These are phyloP conservation scores for Margaritispora aquatica DNA, from an alignment of 495 filamentous ascomycete genomes.

Conservation along the genomic window DNA sequence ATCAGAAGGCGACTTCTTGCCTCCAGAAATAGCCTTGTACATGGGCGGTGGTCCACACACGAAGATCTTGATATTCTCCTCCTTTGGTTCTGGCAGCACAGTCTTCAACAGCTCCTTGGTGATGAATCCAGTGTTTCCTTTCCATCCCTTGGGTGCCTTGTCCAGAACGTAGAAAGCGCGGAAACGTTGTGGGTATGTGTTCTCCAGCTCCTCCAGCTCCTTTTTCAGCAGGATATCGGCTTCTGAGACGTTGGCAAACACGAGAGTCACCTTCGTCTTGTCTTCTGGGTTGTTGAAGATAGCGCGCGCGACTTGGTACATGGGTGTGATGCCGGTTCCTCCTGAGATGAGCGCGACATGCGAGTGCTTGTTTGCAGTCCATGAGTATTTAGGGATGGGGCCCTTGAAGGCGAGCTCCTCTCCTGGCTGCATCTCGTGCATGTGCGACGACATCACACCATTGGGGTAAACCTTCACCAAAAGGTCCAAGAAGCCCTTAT, in stretches of 20 bases:
- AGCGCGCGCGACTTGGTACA: slow-evolving; percentile 75
- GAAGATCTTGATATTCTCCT: slow-evolving; percentile 88
- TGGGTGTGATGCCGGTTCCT: slow-evolving; percentile 91
- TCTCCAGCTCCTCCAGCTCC: slow-evolving; percentile 77
- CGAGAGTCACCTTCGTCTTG: slow-evolving; percentile 91
- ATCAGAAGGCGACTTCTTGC: slow-evolving; percentile 81
- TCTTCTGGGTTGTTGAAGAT: slow-evolving; percentile 96
- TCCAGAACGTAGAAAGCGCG: slow-evolving; percentile 85
- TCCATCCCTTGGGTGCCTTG: slow-evolving; percentile 77
- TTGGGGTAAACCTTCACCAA: slow-evolving; percentile 85
- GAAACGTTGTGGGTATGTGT: slow-evolving; percentile 90
- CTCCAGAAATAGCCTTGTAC: slow-evolving; percentile 88
- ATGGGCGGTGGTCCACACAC: slow-evolving; percentile 83
- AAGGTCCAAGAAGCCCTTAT: slow-evolving; percentile 76
- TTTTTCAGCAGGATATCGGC: slow-evolving; percentile 84
- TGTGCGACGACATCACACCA: slow-evolving; percentile 84
- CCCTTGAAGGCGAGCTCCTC: slow-evolving; percentile 87
- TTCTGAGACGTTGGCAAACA: slow-evolving; percentile 83
- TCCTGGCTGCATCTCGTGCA: slow-evolving; percentile 75
- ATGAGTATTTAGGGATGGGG: slow-evolving; percentile 89
- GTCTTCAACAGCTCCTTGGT: slow-evolving; percentile 88
- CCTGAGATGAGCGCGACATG: slow-evolving; percentile 91
- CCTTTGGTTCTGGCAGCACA: slow-evolving; percentile 82
- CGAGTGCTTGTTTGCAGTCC: slow-evolving; percentile 87
- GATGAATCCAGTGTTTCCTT: slow-evolving; percentile 68